Base-by-base conservation (phyloP, 441 rosid genomes). In the Omphalea diandra region DNA sequence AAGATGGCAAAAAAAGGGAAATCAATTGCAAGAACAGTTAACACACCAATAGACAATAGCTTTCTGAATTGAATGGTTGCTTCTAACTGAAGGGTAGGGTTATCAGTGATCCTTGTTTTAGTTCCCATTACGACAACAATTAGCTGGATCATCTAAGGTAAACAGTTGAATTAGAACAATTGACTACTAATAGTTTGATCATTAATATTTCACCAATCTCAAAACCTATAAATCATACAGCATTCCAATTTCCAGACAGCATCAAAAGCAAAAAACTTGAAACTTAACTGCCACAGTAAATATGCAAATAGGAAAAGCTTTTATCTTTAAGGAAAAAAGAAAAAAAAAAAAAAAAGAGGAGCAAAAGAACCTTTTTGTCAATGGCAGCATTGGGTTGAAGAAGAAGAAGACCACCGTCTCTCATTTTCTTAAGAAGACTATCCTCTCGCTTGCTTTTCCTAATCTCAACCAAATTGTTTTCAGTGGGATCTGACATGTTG, bases 381-480 rank as follows among this genome's bases (percentile, higher is more conserved):
- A 66, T 66, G 20, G 12, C 60, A 36, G 27, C 70, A 67, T 67
- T 67, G 38, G 70, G 35, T 36, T 67, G 61, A 52, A 67, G 70
- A 67, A 67, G 70, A 36, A 40, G 44, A 54, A 64, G 55, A 0
- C n/a, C n/a, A 5, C 70, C 70, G 52, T 67, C 70, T 52, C 61
- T 52, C 18, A 60, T 29, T 35, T 67, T 67, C 59, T 53, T 67
- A 22, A 67, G 61, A 35, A 67, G 70, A 52, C 60, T 67, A 36
- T 67, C 70, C 46, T 67, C 70, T 53, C 70, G 44, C 24, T 67
- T 67, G 7, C 22, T 67, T 49, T 67, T 52, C 46, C 70, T 67
- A 36, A 67, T 67, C 60, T 67, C 61, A 35, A 67, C 70, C 59
- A 67, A 53, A 52, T 52, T 67, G 36, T 67, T 49, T 49, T 67